These are phyloP conservation scores for Aspergillus baeticus DNA, from an alignment of 495 filamentous ascomycete genomes.

Conservation along the genomic window DNA sequence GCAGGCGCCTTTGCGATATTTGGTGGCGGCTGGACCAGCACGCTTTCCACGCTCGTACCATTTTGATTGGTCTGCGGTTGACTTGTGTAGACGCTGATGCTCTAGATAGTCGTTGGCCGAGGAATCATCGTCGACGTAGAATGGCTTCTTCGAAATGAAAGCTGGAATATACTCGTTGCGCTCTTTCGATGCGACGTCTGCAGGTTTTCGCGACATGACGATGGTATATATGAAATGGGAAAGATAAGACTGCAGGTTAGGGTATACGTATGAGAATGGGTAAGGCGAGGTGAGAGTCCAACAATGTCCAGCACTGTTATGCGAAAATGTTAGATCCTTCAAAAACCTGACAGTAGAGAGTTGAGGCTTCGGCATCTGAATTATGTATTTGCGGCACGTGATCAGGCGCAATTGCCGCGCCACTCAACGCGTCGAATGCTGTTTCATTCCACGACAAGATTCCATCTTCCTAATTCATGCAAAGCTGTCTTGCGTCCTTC, in stretches of 20 bases:
- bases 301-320: constrained; percentile 11
- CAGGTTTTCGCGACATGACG: constrained; percentile 54
- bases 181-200: constrained; percentile 60
- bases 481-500: neutral
- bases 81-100: constrained; percentile 87
- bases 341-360: neutral
- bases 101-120: constrained; percentile 87
- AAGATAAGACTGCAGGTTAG: neutral
- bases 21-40: constrained; percentile 80
- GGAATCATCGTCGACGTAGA: constrained; percentile 83
- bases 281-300: neutral
- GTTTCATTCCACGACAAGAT: neutral
- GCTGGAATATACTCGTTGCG: constrained; percentile 98
- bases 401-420: constrained; percentile 31
- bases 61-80: constrained; percentile 62
- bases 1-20: constrained; percentile 96
- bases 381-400: constrained; percentile 25
- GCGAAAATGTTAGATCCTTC: neutral
- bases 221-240: neutral
- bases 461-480: neutral
- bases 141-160: constrained; percentile 97
- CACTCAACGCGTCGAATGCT: constrained; percentile 17
- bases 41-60: constrained; percentile 90
- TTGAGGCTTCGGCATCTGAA: neutral
- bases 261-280: neutral